Percentiles rank a stretch among this genome's conserved stretches.
Evolutionary conservation across 805 yeast species (phyloP).

Genomic region (Nakazawaea ernobii): DNA sequence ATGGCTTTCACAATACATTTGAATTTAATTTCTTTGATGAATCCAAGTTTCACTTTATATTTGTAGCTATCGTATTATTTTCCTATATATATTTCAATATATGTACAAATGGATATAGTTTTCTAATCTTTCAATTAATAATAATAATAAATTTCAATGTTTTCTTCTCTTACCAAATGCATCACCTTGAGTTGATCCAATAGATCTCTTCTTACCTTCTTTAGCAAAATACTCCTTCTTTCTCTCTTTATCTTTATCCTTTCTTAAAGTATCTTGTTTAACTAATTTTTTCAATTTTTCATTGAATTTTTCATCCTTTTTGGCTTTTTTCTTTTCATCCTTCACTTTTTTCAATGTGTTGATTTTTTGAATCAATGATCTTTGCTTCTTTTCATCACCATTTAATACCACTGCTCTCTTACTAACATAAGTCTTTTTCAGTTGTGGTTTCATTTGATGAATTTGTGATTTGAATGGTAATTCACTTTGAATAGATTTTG

Average conservation of each 20-base stretch:
- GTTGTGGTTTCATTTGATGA: constrained; percentile 82
- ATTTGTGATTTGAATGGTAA: constrained; percentile 93
- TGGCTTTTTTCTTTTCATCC: constrained; percentile 67
- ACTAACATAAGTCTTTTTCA: constrained; percentile 69
- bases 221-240: constrained; percentile 82
- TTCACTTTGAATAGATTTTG: constrained; percentile 65
- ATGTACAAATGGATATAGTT: not conserved
- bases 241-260: constrained; percentile 73
- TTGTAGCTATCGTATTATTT: not conserved
- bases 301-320: constrained; percentile 70
- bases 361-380: constrained; percentile 82
- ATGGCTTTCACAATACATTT: constrained; percentile 96
- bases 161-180: constrained; percentile 21
- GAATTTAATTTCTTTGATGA: constrained; percentile 15
- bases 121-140: constrained; percentile 10
- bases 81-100: not conserved
- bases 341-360: constrained; percentile 81
- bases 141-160: constrained; percentile 2
- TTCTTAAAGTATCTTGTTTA: constrained; percentile 63
- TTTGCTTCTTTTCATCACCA: constrained; percentile 90
- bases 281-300: constrained; percentile 72
- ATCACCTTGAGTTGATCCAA: constrained; percentile 23
- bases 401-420: constrained; percentile 92
- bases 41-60: too few relatives aligned
- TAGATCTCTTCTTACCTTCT: constrained; percentile 59